These are phyloP conservation scores for Mycena amicta DNA, from an alignment of 768 basidiomycete genomes.

Conservation along the genomic window DNA sequence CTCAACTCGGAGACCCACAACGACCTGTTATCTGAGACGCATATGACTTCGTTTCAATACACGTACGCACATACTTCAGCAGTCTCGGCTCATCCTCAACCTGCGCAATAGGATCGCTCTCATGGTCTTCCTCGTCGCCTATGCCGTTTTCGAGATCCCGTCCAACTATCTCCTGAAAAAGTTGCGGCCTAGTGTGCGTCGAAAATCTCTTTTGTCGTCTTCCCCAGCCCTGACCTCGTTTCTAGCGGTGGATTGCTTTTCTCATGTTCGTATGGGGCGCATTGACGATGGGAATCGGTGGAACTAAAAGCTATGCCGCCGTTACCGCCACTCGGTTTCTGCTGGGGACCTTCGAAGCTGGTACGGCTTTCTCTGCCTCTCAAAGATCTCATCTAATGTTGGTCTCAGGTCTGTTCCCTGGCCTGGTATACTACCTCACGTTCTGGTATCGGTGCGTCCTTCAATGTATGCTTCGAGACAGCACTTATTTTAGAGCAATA, in stretches of 20 bases:
- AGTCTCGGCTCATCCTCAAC: not conserved
- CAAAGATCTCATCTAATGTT: not conserved
- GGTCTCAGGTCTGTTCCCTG: conserved; percentile 40
- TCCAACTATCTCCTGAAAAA: conserved; percentile 43
- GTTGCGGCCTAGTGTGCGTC: conserved; percentile 30
- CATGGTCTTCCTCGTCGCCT: conserved; percentile 42
- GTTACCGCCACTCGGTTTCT: conserved; percentile 46
- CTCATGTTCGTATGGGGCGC: conserved; percentile 43
- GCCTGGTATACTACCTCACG: conserved; percentile 44
- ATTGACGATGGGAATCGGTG: conserved; percentile 39
- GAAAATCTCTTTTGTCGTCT: not conserved
- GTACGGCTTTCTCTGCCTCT: not conserved
- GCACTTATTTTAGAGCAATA: too few relatives aligned
- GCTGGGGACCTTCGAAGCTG: conserved; percentile 44
- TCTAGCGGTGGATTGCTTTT: conserved; percentile 39
- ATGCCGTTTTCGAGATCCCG: conserved; percentile 43
- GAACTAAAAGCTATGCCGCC: conserved; percentile 37
- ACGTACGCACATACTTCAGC: conserved; percentile 16
- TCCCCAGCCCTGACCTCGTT: not conserved
- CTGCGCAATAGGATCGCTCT: conserved; percentile 30
- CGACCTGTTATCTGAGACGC: conserved; percentile 30
- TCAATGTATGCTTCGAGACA: too few relatives aligned
- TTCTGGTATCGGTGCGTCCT: conserved; percentile 43
- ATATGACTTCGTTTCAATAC: conserved; percentile 34
- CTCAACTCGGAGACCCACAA: conserved; percentile 35